Conservation (phyloP, 768 basidiomycete species). For the Boletus pseudo-olivaceus region DNA sequence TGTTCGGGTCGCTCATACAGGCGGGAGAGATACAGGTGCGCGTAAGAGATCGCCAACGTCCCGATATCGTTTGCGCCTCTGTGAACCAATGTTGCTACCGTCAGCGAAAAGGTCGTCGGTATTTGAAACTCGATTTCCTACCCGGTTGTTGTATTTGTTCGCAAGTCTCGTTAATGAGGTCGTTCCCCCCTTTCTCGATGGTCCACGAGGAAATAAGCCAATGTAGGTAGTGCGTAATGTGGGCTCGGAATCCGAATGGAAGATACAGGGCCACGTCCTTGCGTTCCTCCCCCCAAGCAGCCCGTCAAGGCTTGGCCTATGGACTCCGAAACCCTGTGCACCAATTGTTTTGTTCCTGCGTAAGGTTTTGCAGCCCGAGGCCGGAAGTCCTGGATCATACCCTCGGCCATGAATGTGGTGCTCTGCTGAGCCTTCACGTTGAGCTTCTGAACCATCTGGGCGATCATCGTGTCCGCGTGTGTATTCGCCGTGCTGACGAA, state of each 20-base stretch:
- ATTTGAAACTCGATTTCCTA: background rate
- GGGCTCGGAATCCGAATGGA: slow-evolving; percentile 11
- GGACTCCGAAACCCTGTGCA: background rate
- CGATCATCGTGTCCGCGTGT: no score
- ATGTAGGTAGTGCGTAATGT: background rate
- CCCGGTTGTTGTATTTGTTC: slow-evolving; percentile 1
- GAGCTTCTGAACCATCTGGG: slow-evolving; percentile 5
- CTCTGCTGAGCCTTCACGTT: slow-evolving; percentile 10
- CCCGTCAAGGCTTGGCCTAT: slow-evolving; percentile 1
- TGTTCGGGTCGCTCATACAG: background rate
- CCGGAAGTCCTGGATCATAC: background rate
- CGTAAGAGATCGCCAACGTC: slow-evolving; percentile 6
- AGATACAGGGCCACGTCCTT: background rate
- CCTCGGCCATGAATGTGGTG: slow-evolving; percentile 3
- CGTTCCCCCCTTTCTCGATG: background rate
- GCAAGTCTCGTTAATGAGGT: slow-evolving; percentile 1
- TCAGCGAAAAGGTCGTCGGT: background rate
- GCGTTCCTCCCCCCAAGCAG: background rate
- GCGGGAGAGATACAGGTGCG: background rate
- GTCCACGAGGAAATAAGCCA: slow-evolving; percentile 12
- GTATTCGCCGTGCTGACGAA: slow-evolving; percentile 3
- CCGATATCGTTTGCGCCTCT: slow-evolving; percentile 7
- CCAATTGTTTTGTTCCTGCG: background rate
- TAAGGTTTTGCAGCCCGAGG: background rate
- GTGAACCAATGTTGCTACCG: background rate